These are phyloP conservation scores for Lactarius pseudohatsudake DNA, from an alignment of 768 basidiomycete genomes.

Conservation along the genomic window DNA sequence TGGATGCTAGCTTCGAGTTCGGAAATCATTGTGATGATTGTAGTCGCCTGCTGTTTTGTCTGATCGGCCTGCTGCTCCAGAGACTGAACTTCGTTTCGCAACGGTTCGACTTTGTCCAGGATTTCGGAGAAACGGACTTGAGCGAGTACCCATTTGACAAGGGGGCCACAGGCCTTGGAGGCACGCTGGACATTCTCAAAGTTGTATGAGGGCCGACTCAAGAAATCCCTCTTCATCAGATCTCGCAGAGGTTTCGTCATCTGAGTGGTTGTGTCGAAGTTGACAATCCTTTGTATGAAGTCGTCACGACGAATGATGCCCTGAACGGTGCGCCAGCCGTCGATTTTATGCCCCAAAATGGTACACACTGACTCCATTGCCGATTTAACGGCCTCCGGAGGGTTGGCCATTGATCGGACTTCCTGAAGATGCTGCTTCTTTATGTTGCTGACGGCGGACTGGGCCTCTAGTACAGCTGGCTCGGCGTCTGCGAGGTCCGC, in stretches of 20 bases:
- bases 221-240: constrained; percentile 88
- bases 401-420: constrained; percentile 97
- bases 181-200: constrained; percentile 95
- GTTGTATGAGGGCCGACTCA: constrained; percentile 87
- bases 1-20: constrained; percentile 92
- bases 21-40: constrained; percentile 88
- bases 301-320: constrained; percentile 94
- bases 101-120: constrained; percentile 92
- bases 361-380: constrained; percentile 99
- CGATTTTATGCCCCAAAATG: constrained; percentile 93
- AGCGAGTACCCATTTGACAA: constrained; percentile 97
- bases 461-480: constrained; percentile 93
- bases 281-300: constrained; percentile 93
- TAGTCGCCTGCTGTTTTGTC: constrained; percentile 90
- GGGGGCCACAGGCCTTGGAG: constrained; percentile 94
- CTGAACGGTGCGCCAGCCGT: constrained; percentile 95
- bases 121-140: constrained; percentile 98
- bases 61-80: constrained; percentile 90
- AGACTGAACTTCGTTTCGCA: constrained; percentile 92
- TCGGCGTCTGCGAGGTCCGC: constrained; percentile 96
- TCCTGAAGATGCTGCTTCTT: constrained; percentile 94
- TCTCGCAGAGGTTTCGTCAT: constrained; percentile 91
- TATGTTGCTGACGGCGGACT: constrained; percentile 95
- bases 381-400: constrained; percentile 94
- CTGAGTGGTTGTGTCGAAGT: constrained; percentile 87